Percentiles rank a stretch among this genome's conserved stretches.
Evolutionary conservation across 2,329 filamentous ascomycete species (phyloP).

Genomic region (Cladosporium halotolerans): DNA sequence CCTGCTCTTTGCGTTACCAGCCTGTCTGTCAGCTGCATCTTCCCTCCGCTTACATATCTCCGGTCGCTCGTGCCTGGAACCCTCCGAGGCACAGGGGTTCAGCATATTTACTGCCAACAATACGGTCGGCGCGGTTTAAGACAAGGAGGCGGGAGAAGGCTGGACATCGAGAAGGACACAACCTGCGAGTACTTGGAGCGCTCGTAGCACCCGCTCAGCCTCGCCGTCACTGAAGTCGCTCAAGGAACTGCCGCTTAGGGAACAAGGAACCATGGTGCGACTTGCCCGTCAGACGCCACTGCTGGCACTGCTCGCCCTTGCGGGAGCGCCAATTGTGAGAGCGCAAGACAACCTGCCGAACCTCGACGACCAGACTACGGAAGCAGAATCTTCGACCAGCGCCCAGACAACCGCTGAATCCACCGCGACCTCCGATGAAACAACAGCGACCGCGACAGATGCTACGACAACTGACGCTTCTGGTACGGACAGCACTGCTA

Average conservation of each 20-base stretch:
- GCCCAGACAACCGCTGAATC: constrained; percentile 17
- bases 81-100: no score
- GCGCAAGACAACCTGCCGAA: constrained; percentile 23
- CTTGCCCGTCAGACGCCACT: constrained; percentile 1
- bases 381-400: constrained; percentile 15
- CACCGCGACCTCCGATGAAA: constrained; percentile 14
- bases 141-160: constrained; percentile 7
- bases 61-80: no score
- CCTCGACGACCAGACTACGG: constrained; percentile 20
- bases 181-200: not conserved
- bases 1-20: constrained; percentile 3
- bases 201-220: not conserved
- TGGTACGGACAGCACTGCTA: constrained; percentile 14
- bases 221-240: not conserved
- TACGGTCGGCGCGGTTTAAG: not conserved
- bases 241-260: not conserved
- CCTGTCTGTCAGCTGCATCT: not conserved
- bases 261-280: constrained; percentile 2
- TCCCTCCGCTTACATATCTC: constrained; percentile 1
- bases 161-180: not conserved
- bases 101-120: no score
- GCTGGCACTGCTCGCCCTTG: constrained; percentile 21
- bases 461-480: constrained; percentile 20
- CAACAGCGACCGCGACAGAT: constrained; percentile 23
- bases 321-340: constrained; percentile 17